Evolutionary conservation across 108 stramenopile species (phyloP).

Genomic region (Mayamaea pseudoterrestris): DNA sequence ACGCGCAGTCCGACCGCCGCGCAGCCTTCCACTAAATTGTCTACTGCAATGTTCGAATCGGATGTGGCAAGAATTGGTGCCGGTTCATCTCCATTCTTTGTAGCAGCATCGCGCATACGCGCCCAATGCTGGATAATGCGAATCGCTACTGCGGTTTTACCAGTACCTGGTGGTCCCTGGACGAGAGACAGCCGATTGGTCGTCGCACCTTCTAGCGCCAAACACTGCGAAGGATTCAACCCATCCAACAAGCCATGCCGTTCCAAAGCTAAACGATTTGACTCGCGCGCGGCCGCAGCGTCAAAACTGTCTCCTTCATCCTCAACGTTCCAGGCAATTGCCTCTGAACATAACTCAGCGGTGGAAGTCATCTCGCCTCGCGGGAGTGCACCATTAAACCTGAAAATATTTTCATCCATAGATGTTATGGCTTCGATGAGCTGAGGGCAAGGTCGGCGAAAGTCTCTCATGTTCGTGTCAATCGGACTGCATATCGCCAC

Average conservation of each 20-base stretch:
- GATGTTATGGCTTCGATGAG: constrained; percentile 83
- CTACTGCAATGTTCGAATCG: constrained; percentile 96
- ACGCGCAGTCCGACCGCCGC: constrained; percentile 78
- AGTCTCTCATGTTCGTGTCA: constrained; percentile 25
- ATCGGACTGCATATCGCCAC: constrained; percentile 56
- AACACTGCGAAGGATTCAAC: constrained; percentile 71
- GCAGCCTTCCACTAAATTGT: constrained; percentile 93
- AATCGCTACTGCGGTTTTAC: constrained; percentile 86
- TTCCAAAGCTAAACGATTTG: constrained; percentile 58
- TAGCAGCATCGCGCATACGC: constrained; percentile 37
- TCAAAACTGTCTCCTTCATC: constrained; percentile 46
- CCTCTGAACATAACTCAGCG: constrained; percentile 76
- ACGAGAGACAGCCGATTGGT: constrained; percentile 81
- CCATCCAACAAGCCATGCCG: constrained; percentile 78
- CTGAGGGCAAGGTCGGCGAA: constrained; percentile 55
- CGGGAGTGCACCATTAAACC: constrained; percentile 33
- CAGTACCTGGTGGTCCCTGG: constrained; percentile 78
- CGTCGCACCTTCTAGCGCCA: constrained; percentile 81
- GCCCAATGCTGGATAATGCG: constrained; percentile 86
- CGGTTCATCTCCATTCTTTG: constrained; percentile 38
- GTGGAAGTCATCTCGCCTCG: constrained; percentile 52
- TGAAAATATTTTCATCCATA: constrained; percentile 88
- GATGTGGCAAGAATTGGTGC: constrained; percentile 77
- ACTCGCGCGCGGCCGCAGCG: constrained; percentile 47
- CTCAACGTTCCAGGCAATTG: constrained; percentile 54